These are phyloP conservation scores for Raffaelea arxii DNA, from an alignment of 2,329 filamentous ascomycete species.

Conservation along the genomic window DNA sequence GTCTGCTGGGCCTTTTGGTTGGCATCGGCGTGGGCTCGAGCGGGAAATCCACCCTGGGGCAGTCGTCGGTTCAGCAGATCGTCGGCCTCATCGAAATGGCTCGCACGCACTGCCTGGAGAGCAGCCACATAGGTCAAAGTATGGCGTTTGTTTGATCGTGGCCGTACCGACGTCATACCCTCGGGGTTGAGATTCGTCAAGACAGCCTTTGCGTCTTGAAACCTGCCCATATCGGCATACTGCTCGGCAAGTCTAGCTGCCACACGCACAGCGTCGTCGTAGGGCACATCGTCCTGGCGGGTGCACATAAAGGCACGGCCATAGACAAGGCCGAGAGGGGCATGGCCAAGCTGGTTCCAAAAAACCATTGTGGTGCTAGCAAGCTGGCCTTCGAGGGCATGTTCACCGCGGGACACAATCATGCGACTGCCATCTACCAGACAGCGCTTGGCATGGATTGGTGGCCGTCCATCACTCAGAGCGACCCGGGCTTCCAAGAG, in stretches of 20 bases:
- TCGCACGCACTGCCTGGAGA: constrained; percentile 7
- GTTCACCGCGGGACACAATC: constrained; percentile 5
- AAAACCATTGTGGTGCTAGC: constrained; percentile 43
- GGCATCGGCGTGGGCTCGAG: background rate
- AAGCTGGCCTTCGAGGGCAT: constrained; percentile 11
- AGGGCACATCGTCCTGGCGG: constrained; percentile 45
- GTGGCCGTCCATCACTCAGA: constrained; percentile 9
- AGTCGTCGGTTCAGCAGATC: constrained; percentile 10
- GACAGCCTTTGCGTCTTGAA: constrained; percentile 54
- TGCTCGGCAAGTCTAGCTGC: constrained; percentile 61
- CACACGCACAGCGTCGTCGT: constrained; percentile 72
- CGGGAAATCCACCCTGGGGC: constrained; percentile 9
- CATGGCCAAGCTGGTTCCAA: constrained; percentile 64
- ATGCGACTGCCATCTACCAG: constrained; percentile 7
- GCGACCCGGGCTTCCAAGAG: constrained; percentile 11
- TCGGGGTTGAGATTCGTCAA: constrained; percentile 33
- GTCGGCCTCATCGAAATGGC: constrained; percentile 9
- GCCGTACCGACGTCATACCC: constrained; percentile 9
- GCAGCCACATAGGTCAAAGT: constrained; percentile 8
- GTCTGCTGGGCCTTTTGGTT: background rate
- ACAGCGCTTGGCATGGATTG: constrained; percentile 5
- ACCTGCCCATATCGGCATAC: constrained; percentile 57
- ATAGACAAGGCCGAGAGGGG: constrained; percentile 44
- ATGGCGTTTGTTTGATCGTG: constrained; percentile 7
- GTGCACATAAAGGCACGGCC: constrained; percentile 70